Base-by-base conservation (phyloP, 768 basidiomycete species). In the Lactarius trivialis region DNA sequence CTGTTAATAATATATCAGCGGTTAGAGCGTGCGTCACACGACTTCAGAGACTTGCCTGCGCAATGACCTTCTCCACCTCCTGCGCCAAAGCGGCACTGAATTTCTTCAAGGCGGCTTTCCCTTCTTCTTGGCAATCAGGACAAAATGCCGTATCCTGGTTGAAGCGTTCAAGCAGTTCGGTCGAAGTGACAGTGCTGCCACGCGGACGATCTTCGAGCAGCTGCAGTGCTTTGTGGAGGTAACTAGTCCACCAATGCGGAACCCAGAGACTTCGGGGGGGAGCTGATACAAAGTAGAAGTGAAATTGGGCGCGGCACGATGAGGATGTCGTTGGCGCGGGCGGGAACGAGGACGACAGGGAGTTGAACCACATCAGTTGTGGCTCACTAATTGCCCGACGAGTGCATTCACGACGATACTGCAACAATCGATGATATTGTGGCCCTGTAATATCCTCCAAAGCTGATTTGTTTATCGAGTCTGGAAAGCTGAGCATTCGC, bases 231-330 rank as follows among this genome's bases (percentile, higher is more conserved):
- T 58, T 57, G 43, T 53, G 60, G 30, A 65, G 51, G 55, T 65
- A 65, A 19, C 28, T 5, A 11, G 60, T 65, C 64, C 64, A 65
- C 64, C 64, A 65, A 54, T 62, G 55, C 26, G 64, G 64, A 19
- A 65, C 64, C 64, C 64, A 65, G 33, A 65, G 60, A 36, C 39
- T 64, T 56, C 55, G 60, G 24, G 63, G 63, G 6, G 55, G 56
- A 8, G 51, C 51, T 48, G 64, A 61, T 34, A 61, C 41, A 32
- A 61, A 64, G 37, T 53, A 65, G 28, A 65, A 65, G 55, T 65
- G 60, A 21, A 62, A 62, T 49, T 65, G 64, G 14, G 60, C 32
- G 6, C 64, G 64, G 21, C 64, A 65, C 33, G 60, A 65, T 21
- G 19, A 6, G 2, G 64, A 28, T 4, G 64, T 65, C 14, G 19